Evolutionary conservation across 177 flowering plant species (phyloP).

Genomic region (Vitis hybrid): DNA sequence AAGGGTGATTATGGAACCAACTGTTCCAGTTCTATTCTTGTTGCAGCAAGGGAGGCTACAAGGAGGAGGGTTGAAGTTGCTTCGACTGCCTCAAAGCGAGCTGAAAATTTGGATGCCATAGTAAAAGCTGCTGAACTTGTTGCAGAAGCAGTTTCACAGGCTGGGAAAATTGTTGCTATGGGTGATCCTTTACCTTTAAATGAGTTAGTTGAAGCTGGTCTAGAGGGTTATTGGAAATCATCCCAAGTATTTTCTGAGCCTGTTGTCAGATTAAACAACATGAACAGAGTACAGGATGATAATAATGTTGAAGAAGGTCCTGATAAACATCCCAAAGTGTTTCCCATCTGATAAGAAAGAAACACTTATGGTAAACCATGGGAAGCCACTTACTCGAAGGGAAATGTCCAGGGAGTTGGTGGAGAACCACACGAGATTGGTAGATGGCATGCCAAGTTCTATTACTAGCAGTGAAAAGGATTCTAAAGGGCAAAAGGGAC

Average conservation of each 20-base stretch:
- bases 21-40: slow-evolving; percentile 52
- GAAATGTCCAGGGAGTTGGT: slow-evolving; percentile 23
- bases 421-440: slow-evolving; percentile 27
- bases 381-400: slow-evolving; percentile 17
- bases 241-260: slow-evolving; percentile 28
- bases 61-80: slow-evolving; percentile 83
- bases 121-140: slow-evolving; percentile 91
- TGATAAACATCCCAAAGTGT: slow-evolving; percentile 16
- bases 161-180: slow-evolving; percentile 79
- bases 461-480: slow-evolving; percentile 26
- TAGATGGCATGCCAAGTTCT: slow-evolving; percentile 34
- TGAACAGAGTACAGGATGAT: slow-evolving; percentile 13
- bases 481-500: slow-evolving; percentile 27
- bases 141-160: slow-evolving; percentile 92
- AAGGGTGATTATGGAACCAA: slow-evolving; percentile 41
- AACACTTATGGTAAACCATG: slow-evolving; percentile 11
- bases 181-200: slow-evolving; percentile 73
- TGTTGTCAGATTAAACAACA: slow-evolving; percentile 21
- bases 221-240: slow-evolving; percentile 61
- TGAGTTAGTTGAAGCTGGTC: slow-evolving; percentile 64
- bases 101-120: slow-evolving; percentile 90
- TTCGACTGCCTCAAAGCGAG: slow-evolving; percentile 77
- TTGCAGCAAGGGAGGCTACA: slow-evolving; percentile 81
- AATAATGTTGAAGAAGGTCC: slow-evolving; percentile 20
- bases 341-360: slow-evolving; percentile 25